phyloP scores from a whole-genome alignment of 225 moss, liverwort and hornwort species.

The Rhytidiadelphus loreus region DNA sequence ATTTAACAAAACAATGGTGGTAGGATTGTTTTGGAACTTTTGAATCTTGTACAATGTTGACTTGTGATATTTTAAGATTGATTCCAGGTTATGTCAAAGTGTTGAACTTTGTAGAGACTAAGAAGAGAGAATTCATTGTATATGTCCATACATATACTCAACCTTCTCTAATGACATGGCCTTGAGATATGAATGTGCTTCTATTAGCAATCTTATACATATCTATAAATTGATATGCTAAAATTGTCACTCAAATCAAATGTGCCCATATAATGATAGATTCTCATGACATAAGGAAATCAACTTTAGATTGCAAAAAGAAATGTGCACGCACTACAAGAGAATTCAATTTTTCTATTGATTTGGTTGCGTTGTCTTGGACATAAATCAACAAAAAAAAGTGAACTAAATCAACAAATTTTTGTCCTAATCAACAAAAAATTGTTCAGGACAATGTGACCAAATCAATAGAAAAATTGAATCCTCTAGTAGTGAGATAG shows the following conservation, averaged over 20 bases:
- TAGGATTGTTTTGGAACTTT: background rate
- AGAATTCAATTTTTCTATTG: too few relatives aligned
- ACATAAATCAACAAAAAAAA: too few relatives aligned
- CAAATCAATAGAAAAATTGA: too few relatives aligned
- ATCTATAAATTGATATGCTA: background rate
- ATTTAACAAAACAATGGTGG: too few relatives aligned
- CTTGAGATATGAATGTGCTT: background rate
- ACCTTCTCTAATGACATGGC: background rate
- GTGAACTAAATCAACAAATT: too few relatives aligned
- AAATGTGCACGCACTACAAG: background rate
- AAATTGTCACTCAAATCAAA: background rate
- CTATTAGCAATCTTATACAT: background rate
- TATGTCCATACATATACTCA: background rate
- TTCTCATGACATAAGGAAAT: background rate
- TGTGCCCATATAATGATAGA: background rate
- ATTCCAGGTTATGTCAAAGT: fast-evolving
- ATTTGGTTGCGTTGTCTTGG: too few relatives aligned
- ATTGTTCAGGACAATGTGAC: too few relatives aligned
- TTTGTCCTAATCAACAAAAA: too few relatives aligned
- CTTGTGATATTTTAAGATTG: background rate
- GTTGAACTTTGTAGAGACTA: fast-evolving
- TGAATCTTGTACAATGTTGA: background rate
- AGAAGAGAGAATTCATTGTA: background rate
- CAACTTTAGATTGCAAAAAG: background rate
- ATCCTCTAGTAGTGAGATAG: too few relatives aligned